These are phyloP conservation scores for Oryza glumipatula DNA, from an alignment of 176 grass and related monocot species.

Conservation along the genomic window DNA sequence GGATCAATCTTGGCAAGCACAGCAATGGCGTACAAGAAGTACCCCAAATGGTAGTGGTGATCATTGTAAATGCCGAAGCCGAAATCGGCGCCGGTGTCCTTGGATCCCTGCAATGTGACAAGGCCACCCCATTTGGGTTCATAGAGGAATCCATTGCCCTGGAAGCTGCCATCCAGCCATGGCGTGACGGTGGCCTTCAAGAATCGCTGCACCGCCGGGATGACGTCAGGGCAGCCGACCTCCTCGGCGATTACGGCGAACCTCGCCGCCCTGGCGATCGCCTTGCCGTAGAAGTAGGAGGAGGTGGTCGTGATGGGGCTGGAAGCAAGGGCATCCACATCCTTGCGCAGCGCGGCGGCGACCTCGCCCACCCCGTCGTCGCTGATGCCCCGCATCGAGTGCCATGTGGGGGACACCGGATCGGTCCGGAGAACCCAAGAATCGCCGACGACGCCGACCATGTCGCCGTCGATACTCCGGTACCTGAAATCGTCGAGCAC, in stretches of 20 bases:
- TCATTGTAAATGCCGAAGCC: constrained; percentile 94
- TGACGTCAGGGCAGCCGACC: constrained; percentile 66
- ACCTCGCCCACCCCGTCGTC: constrained; percentile 71
- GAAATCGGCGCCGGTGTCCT: constrained; percentile 75
- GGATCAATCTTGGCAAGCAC: constrained; percentile 91
- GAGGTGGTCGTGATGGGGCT: constrained; percentile 66
- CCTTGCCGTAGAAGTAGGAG: constrained; percentile 97
- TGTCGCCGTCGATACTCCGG: constrained; percentile 92
- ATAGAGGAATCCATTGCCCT: constrained; percentile 75
- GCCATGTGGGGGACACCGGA: constrained; percentile 66
- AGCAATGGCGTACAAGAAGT: constrained; percentile 92
- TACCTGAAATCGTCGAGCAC: constrained; percentile 78
- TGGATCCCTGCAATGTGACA: constrained; percentile 63
- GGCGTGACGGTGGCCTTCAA: constrained; percentile 67
- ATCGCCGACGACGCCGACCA: constrained; percentile 84
- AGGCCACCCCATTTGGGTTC: constrained; percentile 84
- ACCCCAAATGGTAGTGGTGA: constrained; percentile 97
- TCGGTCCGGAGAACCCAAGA: constrained; percentile 66
- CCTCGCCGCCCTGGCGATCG: constrained; percentile 74
- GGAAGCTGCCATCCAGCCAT: constrained; percentile 86
- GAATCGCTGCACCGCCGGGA: constrained; percentile 63
- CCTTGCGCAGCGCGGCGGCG: constrained; percentile 57
- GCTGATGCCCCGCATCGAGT: constrained; percentile 68
- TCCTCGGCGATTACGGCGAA: constrained; percentile 85
- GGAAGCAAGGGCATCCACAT: constrained; percentile 57